Evolutionary conservation across 1,284 basidiomycete genomes (phyloP), one percentile per base, ranked within the genome.

Genomic region (Pyrrhoderma noxium): DNA sequence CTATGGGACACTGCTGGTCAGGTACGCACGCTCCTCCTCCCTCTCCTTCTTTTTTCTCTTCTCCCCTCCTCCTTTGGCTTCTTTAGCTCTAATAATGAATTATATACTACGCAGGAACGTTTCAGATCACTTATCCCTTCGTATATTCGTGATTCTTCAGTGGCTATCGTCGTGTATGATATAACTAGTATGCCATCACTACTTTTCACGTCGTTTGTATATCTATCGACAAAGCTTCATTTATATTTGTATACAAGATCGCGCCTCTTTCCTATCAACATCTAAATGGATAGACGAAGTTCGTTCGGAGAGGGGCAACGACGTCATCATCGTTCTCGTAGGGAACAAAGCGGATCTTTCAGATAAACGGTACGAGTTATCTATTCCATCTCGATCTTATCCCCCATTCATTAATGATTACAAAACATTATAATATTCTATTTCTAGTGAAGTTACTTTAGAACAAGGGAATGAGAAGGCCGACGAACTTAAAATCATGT

Each of bases 251-350:
- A 31, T 31, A 7, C n/a, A 63, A 96, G 95, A 94, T 71, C 89
- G 96, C 41, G 85, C 89, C 59, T 97, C 93, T 18, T 99, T 99
- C 79, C 71, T 95, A 56, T 97, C 96, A 57, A 99, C 96, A 18
- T 81, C 89, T 36, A 99, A 98, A 71, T 99, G 96, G 96, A 95
- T 99, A 70, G 96, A 99, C 67, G 96, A 99, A 63, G 96, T 99
- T 37, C 82, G 94, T 51, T 95, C 93, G 56, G 96, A 99, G 68
- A 77, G 96, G 62, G 96, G 96, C 55, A 91, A 87, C 69, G 96
- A 99, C 64, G 96, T 99, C 31, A 98, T 99, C 62, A 97, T 99
- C 60, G 95, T 98, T 14, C 74, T 99, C 13, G 96, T 99, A 4
- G 96, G 96, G 45, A 99, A 99, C 74, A 99, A 99, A 76, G 96